Evolutionary conservation across 1,284 basidiomycete species (phyloP).

Genomic region (Trichosporon sp.): DNA sequence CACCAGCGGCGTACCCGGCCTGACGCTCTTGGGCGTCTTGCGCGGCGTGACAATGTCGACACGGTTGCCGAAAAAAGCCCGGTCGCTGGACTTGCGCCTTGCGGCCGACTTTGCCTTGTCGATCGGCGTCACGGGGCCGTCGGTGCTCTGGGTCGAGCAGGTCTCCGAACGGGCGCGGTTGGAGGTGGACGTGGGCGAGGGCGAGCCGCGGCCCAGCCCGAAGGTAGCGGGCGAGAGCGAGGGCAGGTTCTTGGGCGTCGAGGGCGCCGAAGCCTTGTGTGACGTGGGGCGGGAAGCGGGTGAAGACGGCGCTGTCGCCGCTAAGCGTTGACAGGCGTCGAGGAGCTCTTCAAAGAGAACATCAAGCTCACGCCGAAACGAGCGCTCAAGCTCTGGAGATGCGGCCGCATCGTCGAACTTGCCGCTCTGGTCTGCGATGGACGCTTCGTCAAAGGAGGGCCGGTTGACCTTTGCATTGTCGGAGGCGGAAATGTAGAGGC

Average conservation of each 20-base stretch:
- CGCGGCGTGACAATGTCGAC: background rate
- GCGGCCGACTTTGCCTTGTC: background rate
- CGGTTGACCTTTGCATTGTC: background rate
- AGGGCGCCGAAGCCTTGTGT: background rate
- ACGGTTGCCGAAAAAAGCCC: background rate
- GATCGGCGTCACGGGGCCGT: background rate
- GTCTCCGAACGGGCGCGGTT: background rate
- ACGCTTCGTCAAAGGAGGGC: background rate
- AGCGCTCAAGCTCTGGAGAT: background rate
- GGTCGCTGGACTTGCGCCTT: background rate
- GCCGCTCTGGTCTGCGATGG: background rate
- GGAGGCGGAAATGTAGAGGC: background rate
- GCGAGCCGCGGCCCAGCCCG: background rate
- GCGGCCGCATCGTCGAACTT: background rate
- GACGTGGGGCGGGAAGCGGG: background rate
- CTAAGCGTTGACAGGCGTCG: constrained; percentile 6
- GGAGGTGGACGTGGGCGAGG: background rate
- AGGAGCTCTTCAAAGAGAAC: constrained; percentile 19
- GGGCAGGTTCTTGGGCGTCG: background rate
- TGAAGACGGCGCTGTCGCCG: background rate
- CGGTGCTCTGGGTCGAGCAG: background rate
- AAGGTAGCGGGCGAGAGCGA: background rate
- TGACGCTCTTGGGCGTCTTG: background rate
- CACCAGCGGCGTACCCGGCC: background rate
- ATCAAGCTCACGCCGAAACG: constrained; percentile 14